Evolutionary conservation across 1,139 yeast genomes (phyloP), one percentile per base, ranked within the genome.

Genomic region (Geotrichum restrictum): DNA sequence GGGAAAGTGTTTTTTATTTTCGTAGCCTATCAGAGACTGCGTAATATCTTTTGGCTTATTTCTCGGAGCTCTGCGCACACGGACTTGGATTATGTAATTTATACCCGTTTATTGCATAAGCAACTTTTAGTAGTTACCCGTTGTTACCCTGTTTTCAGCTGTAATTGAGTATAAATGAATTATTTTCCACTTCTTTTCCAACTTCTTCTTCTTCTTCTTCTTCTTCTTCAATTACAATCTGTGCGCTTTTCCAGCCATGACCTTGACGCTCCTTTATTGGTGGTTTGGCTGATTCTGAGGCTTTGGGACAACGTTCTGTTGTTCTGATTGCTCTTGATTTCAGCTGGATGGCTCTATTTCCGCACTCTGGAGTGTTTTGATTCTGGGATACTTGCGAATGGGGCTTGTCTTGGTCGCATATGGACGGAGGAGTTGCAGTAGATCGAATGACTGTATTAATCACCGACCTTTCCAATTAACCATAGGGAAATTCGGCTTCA

Each of bases 401-500:
- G 47, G 11, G 39, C n/a, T 44, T 39, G 40, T 33, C 47, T 27
- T 27, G 45, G 22, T n/a, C 24, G 36, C 27, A 14, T 27, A 27
- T 19, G 45, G 5, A 8, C 18, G 36, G 36, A 29, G 6, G 34
- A 38, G 36, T 2, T 21, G 47, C 47, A 48, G 51, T 32, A 48
- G 51, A 48, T 19, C 37, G 34, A 42, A 16, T 37, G 39, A 19
- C 51, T 47, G 51, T 48, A 41, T 48, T 48, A 48, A 48, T 48
- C 51, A 41, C 51, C 51, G 51, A 48, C 45, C 31, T 18, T 41
- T 42, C 45, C 40, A 27, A 3, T 36, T 29, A 22, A 22, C 7
- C 27, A 7, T 29, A 14, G 41, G 51, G 45, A 45, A 41, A 40
- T 40, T 48, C 51, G 51, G 51, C 47, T 48, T 48, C 51, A 48